These are phyloP conservation scores for Claviceps monticola DNA, from an alignment of 2,329 filamentous ascomycete species.

Conservation along the genomic window DNA sequence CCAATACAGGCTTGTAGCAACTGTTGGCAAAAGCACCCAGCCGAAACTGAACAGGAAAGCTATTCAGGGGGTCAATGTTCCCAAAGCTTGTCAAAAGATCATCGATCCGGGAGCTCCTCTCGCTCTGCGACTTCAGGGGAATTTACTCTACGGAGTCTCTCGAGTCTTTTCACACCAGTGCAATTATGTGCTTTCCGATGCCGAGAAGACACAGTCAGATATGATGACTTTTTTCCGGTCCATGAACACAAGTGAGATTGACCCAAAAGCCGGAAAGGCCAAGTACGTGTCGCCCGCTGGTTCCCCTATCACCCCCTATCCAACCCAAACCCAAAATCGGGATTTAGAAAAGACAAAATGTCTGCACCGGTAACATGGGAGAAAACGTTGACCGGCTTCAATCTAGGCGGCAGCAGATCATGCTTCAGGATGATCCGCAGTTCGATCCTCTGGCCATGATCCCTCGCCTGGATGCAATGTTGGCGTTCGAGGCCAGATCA, in stretches of 20 bases:
- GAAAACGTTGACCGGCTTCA: no score
- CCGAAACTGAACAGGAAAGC: constrained; percentile 71
- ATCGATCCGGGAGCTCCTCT: constrained; percentile 69
- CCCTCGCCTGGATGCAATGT: constrained; percentile 18
- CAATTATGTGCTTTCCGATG: constrained; percentile 69
- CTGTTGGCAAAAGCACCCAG: constrained; percentile 59
- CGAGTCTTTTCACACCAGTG: constrained; percentile 82
- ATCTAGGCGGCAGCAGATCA: constrained; percentile 56
- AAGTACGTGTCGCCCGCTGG: constrained; percentile 42
- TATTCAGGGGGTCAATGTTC: constrained; percentile 77
- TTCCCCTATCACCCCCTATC: not conserved
- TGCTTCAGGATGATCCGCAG: constrained; percentile 68
- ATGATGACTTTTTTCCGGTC: constrained; percentile 55
- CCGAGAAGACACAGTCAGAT: constrained; percentile 57
- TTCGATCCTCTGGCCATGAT: constrained; percentile 36
- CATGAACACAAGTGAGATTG: constrained; percentile 41
- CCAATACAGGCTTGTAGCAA: constrained; percentile 68
- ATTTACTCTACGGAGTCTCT: constrained; percentile 72
- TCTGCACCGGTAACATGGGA: not conserved
- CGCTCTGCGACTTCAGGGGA: constrained; percentile 80
- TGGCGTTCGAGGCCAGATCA: constrained; percentile 22
- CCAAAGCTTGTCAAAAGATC: constrained; percentile 81
- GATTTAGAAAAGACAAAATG: not conserved
- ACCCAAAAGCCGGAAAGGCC: constrained; percentile 56
- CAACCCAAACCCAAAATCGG: not conserved